phyloP scores from a whole-genome alignment of 495 filamentous ascomycete species.

The Hypoxylon trugodes region DNA sequence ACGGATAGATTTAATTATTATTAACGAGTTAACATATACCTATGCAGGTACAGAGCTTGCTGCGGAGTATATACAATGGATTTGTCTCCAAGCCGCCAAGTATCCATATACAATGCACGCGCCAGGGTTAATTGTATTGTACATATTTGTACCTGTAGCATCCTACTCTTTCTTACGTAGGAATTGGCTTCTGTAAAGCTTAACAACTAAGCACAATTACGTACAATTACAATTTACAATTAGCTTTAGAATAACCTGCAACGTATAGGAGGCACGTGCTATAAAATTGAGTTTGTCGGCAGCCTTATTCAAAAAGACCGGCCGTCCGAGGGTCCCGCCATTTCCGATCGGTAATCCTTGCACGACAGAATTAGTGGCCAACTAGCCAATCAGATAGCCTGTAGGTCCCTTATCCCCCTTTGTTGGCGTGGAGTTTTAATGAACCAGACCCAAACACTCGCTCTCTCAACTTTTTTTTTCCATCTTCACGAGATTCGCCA shows the following conservation, averaged over 20 bases:
- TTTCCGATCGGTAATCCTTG: conserved; percentile 39
- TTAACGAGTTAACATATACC: background rate
- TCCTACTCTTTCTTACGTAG: too few species aligned
- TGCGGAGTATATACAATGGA: too few species aligned
- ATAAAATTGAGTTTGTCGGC: background rate
- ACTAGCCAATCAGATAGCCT: conserved; percentile 16
- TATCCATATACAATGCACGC: too few species aligned
- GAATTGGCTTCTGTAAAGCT: too few species aligned
- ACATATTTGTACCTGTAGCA: too few species aligned
- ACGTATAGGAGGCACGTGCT: conserved; percentile 3
- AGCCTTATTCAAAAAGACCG: conserved; percentile 14
- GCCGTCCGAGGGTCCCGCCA: conserved; percentile 30
- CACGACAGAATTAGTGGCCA: conserved; percentile 2
- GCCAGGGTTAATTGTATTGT: too few species aligned
- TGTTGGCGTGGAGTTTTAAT: conserved; percentile 44
- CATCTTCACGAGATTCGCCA: conserved; percentile 30
- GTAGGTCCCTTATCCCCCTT: conserved; percentile 35
- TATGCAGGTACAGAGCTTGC: too few species aligned
- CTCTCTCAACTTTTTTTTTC: conserved; percentile 30
- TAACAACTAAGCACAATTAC: too few species aligned
- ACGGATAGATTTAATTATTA: background rate
- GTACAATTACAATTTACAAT: too few species aligned
- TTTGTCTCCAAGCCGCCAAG: too few species aligned
- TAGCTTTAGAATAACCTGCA: background rate
- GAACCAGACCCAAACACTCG: conserved; percentile 21